phyloP scores from a whole-genome alignment of 163 green algal species.

The Prototheca stagnorum region DNA sequence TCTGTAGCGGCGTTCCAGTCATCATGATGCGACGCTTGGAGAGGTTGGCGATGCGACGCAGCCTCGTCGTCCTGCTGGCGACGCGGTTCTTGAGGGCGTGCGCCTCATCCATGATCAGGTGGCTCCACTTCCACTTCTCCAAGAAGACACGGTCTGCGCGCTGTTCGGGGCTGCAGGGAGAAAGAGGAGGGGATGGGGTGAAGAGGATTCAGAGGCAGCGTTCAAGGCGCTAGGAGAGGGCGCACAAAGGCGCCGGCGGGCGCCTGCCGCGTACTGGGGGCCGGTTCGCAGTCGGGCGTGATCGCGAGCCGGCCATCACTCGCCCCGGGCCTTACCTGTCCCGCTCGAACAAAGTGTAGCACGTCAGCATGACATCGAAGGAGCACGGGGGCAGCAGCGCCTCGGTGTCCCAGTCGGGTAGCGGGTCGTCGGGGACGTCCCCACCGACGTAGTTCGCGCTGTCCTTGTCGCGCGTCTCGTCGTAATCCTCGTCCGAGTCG shows the following conservation, averaged over 20 bases:
- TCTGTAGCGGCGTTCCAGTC: conserved; percentile 81
- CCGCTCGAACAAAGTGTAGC: conserved; percentile 84
- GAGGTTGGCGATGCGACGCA: conserved; percentile 27
- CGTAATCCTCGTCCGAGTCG: conserved; percentile 5
- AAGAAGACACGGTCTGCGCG: conserved; percentile 51
- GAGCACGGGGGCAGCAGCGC: conserved; percentile 4
- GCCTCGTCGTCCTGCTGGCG: conserved; percentile 24
- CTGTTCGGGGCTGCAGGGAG: conserved; percentile 22
- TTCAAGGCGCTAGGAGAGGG: too few relatives aligned
- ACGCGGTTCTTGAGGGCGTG: conserved; percentile 80
- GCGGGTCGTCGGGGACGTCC: neutral
- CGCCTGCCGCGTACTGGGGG: too few relatives aligned
- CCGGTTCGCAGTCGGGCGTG: too few relatives aligned
- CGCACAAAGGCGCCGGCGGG: too few relatives aligned
- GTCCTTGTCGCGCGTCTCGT: neutral
- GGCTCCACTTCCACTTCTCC: conserved; percentile 52
- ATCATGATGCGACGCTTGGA: conserved; percentile 50
- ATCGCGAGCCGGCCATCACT: too few relatives aligned
- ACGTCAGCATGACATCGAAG: conserved; percentile 83
- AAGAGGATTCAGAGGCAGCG: too few relatives aligned
- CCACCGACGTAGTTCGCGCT: neutral
- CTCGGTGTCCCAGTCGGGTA: neutral
- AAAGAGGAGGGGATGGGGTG: too few relatives aligned
- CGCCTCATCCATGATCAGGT: conserved; percentile 83
- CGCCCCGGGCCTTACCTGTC: too few relatives aligned